These are phyloP conservation scores for Macroventuria anomochaeta DNA, from an alignment of 2,329 filamentous ascomycete species.

Conservation along the genomic window DNA sequence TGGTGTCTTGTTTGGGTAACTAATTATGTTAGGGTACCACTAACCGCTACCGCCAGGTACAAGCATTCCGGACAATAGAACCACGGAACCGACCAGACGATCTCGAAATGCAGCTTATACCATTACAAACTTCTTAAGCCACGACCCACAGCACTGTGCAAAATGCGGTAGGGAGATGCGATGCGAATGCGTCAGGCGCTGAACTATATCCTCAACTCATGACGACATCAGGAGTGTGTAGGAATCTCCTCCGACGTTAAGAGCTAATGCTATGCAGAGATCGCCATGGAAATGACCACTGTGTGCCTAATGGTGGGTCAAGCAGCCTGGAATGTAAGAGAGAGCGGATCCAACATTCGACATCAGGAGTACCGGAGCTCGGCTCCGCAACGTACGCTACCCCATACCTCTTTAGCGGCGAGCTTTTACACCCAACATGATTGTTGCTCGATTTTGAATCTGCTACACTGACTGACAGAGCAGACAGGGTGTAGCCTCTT, in stretches of 20 bases:
- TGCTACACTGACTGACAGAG: not conserved
- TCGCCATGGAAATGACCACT: not conserved
- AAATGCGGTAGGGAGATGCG: not conserved
- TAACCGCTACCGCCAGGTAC: constrained; percentile 1
- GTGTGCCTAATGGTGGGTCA: not conserved
- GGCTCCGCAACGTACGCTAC: not conserved
- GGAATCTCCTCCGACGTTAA: not conserved
- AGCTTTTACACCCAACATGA: not conserved
- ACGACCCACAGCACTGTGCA: constrained; percentile 1
- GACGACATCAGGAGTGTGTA: not conserved
- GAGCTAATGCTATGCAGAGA: not conserved
- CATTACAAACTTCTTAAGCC: not conserved
- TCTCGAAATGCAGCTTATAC: not conserved
- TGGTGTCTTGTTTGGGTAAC: not conserved
- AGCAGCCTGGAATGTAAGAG: not conserved
- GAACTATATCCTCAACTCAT: not conserved
- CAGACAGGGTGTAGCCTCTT: not conserved
- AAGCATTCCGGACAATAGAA: constrained; percentile 4
- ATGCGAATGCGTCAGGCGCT: not conserved
- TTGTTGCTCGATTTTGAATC: not conserved
- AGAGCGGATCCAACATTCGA: not conserved
- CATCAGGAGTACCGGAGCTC: not conserved
- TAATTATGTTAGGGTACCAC: not conserved
- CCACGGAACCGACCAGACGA: not conserved
- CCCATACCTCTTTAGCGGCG: not conserved